Base-by-base conservation (phyloP, 73 alveolate genomes). In the Paramecium sexaurelia region DNA sequence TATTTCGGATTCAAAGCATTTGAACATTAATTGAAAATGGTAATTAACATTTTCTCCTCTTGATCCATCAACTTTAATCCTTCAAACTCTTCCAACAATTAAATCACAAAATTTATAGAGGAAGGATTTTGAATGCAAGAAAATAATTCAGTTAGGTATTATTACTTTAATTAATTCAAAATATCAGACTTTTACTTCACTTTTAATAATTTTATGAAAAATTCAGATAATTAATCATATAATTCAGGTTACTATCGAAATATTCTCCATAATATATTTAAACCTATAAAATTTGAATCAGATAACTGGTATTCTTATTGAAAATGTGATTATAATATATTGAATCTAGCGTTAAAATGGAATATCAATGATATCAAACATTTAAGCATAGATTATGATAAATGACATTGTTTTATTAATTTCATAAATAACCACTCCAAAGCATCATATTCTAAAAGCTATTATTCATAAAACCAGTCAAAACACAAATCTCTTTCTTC, bases 71-170 rank as follows among this genome's bases (percentile, higher is more conserved):
- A 6, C 29, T 40, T 78, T 3, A 6, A 40, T 19, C 90, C 90
- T 78, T 78, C 90, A 41, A 43, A 78, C 6, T 39, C 90, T 78
- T 78, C 90, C 5, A 78, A 40, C 19, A 78, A 20, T 78, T 78
- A 7, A 6, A 78, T 8, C 3, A 39, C 29, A 2, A 78, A 78
- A 8, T 37, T 3, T 3, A 78, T 56, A 9, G 90, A 78, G 1
- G 41, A 41, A 3, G 43, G 33, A 78, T 41, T 43, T 15, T 78
- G 17, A 13, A 29, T 78, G 2, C 7, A 20, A 9, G 45, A 56
- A 78, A 78, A 78, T 22, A 78, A 29, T 43, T 78, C 55, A 19
- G n/a, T 13, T 29, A 78, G 5, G 24, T 78, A 78, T 8, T 2
- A 20, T 45, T 78, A 11, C 41, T 78, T 78, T 11, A 78, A 24